A percentile compares a stretch with the other conserved stretches of the same genome.
Evolutionary conservation across 2,329 filamentous ascomycete species (phyloP).

Genomic region (Chaetomiaceae sp.): DNA sequence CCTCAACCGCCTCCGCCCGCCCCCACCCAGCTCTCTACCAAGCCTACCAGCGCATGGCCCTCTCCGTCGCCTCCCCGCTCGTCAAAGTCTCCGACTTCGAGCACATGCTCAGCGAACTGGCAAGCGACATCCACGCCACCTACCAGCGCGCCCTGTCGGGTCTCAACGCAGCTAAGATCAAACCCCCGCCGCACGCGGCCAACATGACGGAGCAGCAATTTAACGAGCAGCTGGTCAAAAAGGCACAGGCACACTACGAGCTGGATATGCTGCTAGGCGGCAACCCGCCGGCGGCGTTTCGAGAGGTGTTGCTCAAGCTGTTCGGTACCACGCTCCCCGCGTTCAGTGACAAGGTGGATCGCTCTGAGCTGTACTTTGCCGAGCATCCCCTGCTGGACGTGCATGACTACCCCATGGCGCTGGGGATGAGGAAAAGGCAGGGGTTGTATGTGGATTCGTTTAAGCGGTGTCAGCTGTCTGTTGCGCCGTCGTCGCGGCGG

Average conservation of each 20-base stretch:
- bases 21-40: slow-evolving; percentile 52
- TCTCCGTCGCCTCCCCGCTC: slow-evolving; percentile 46
- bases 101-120: slow-evolving; percentile 50
- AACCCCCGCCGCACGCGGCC: slow-evolving; percentile 32
- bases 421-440: slow-evolving; percentile 36
- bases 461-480: slow-evolving; percentile 50
- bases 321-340: slow-evolving; percentile 56
- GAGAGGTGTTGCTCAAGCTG: slow-evolving; percentile 59
- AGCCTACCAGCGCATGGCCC: slow-evolving; percentile 52
- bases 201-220: slow-evolving; percentile 28
- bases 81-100: slow-evolving; percentile 61
- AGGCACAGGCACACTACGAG: slow-evolving; percentile 47
- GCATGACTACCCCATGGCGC: slow-evolving; percentile 50
- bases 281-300: slow-evolving; percentile 44
- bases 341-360: slow-evolving; percentile 58
- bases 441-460: slow-evolving; percentile 51
- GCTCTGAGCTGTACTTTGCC: slow-evolving; percentile 65
- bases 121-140: slow-evolving; percentile 45
- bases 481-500: slow-evolving; percentile 28
- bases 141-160: slow-evolving; percentile 45
- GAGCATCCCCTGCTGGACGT: slow-evolving; percentile 68
- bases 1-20: slow-evolving; percentile 36
- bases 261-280: slow-evolving; percentile 48
- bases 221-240: slow-evolving; percentile 42
- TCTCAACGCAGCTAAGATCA: slow-evolving; percentile 39